Conservation (phyloP, 129 eudicot genomes). For the Arctium lappa region DNA sequence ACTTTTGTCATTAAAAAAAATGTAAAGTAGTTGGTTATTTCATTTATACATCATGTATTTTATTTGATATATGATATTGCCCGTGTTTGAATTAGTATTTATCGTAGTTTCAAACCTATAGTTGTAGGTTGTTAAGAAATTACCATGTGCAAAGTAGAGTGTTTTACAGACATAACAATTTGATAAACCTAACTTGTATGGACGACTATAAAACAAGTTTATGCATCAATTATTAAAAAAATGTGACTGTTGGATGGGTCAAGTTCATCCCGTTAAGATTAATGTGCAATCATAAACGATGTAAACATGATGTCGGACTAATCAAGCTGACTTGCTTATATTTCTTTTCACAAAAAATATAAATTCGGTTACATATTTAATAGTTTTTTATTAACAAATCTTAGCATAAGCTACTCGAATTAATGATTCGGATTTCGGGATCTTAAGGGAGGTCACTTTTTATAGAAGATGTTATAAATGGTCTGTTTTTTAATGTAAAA, state of each 20-base stretch:
- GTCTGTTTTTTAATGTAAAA: too few relatives aligned
- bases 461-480: neutral
- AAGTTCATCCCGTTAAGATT: neutral
- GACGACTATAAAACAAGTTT: too few relatives aligned
- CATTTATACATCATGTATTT: neutral
- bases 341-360: neutral
- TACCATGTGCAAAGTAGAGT: neutral
- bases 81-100: neutral
- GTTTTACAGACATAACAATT: too few relatives aligned
- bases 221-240: too few relatives aligned
- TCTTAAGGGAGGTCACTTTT: neutral
- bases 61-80: neutral
- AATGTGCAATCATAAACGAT: neutral
- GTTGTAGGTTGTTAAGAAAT: neutral
- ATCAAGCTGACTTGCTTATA: neutral
- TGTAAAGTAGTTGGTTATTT: too few relatives aligned
- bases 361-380: neutral
- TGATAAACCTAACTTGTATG: neutral
- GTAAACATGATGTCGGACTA: neutral
- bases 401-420: neutral
- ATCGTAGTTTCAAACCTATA: too few relatives aligned
- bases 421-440: neutral
- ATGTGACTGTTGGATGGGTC: neutral
- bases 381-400: neutral
- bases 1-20: too few relatives aligned